Evolutionary conservation across 2,329 filamentous ascomycete species (phyloP).

Genomic region (Aspergillus hortae): DNA sequence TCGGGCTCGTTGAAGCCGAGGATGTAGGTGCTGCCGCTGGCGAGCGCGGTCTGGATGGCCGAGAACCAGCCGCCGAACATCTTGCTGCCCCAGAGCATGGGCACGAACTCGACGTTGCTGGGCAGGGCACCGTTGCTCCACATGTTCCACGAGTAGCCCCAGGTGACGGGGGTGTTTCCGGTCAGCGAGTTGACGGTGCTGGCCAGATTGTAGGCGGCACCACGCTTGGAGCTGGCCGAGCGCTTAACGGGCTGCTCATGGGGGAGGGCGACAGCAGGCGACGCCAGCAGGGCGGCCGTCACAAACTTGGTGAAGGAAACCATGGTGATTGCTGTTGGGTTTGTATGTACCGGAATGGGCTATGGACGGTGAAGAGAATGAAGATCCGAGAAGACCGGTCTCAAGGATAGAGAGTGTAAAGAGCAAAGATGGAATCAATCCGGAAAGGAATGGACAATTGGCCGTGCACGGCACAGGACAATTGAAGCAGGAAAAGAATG

Average conservation of each 20-base stretch:
- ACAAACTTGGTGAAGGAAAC: conserved; percentile 35
- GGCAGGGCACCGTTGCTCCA: conserved; percentile 27
- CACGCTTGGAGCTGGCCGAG: conserved; percentile 22
- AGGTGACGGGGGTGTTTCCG: conserved; percentile 28
- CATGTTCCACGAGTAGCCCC: conserved; percentile 47
- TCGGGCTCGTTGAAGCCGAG: conserved; percentile 49
- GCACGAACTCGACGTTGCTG: conserved; percentile 39
- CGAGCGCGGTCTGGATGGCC: conserved; percentile 32
- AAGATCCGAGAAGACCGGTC: conserved; percentile 11
- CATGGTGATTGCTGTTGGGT: conserved; percentile 26
- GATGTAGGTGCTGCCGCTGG: conserved; percentile 34
- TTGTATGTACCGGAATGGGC: not conserved
- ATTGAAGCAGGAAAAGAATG: conserved; percentile 1
- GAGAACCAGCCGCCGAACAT: conserved; percentile 34
- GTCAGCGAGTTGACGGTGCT: conserved; percentile 30
- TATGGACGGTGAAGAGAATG: not conserved
- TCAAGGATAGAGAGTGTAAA: conserved; percentile 6
- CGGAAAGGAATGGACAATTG: conserved; percentile 24
- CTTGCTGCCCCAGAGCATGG: conserved; percentile 44
- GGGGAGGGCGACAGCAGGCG: conserved; percentile 32
- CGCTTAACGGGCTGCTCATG: conserved; percentile 7
- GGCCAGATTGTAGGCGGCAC: conserved; percentile 40
- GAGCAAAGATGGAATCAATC: conserved; percentile 8
- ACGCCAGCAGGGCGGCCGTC: conserved; percentile 32
- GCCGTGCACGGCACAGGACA: conserved; percentile 34